Evolutionary conservation across 1,284 basidiomycete species (phyloP), one percentile per base, ranked within the genome.

Genomic region (Microbotryum violaceum): DNA sequence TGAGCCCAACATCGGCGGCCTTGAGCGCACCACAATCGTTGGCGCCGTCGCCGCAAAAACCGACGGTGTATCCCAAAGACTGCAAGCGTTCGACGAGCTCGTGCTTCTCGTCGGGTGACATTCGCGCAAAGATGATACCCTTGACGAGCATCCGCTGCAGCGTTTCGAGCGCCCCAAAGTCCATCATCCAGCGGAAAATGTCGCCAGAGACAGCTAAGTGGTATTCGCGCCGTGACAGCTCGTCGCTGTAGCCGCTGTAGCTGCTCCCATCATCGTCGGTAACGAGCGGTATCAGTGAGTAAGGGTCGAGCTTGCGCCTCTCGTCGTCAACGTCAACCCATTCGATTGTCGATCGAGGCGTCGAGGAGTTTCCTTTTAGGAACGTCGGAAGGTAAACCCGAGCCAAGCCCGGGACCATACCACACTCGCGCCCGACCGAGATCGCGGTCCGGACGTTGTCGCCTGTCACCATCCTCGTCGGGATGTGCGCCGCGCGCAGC

Each of bases 21-120:
- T 98, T 99, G 68, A 99, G 81, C 23, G 96, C 96, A 33, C 94
- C 92, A 74, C 94, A 98, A 74, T 99, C 96, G 75, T 99, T 98
- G 6, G 96, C 96, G 33, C 96, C 96, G 74, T 99, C 96, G 47
- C 96, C 96, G 73, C 96, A 98, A 86, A 98, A 97, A 7, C 96
- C 82, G 14, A 97, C 94, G 0, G 89, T 96, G 74, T 97, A 98
- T 9, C 93, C 94, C 10, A 98, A 81, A 5, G 82, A 80, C 74
- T 98, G 96, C 25, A 99, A 80, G 4, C 93, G 84, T 74, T 97
- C 94, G 48, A 99, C 90, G 21, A 98, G 84, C 75, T 99, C 96
- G 72, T 97, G 96, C 79, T 99, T 99, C 79, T 98, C 96, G 75
- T 98, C 96, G 0, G 96, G 96, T 20, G 94, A 98, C 96, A 99